Conservation (phyloP, 129 eudicot species). For the Dittrichia graveolens region DNA sequence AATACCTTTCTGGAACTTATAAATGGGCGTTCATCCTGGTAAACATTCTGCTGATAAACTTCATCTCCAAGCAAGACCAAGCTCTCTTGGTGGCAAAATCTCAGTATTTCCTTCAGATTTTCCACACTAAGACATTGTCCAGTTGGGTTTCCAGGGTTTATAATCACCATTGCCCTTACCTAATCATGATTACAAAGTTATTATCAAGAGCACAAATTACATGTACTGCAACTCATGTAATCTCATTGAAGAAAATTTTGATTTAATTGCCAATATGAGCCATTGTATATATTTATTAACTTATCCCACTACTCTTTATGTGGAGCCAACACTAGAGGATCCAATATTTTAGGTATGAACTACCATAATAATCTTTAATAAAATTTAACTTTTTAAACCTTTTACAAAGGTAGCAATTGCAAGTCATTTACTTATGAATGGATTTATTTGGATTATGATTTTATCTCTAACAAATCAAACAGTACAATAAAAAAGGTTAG, state of each 20-base stretch:
- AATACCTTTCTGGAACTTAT: constrained; percentile 88
- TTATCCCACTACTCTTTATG: background rate
- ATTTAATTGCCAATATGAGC: constrained; percentile 4
- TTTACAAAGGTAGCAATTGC: too few relatives aligned
- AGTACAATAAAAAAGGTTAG: background rate
- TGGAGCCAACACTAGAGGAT: background rate
- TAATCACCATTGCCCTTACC: constrained; percentile 98
- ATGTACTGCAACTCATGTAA: background rate
- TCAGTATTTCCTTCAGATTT: constrained; percentile 67
- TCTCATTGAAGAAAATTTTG: constrained; percentile 8
- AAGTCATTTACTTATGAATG: background rate
- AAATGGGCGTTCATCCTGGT: constrained; percentile 98
- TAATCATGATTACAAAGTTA: constrained; percentile 28
- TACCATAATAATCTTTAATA: too few relatives aligned
- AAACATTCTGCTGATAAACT: constrained; percentile 97
- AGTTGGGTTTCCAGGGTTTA: constrained; percentile 99
- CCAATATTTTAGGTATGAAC: background rate
- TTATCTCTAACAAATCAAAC: background rate
- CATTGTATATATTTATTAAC: background rate
- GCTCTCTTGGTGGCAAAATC: constrained; percentile 76
- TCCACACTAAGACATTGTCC: constrained; percentile 93
- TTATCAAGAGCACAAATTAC: constrained; percentile 13
- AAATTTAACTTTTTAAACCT: too few relatives aligned
- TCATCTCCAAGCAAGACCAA: constrained; percentile 90
- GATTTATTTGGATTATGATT: background rate